A percentile compares a stretch with the other conserved stretches of the same genome.
Evolutionary conservation across 2,329 filamentous ascomycete species (phyloP).

Genomic region (Fonsecaea pugnacius): DNA sequence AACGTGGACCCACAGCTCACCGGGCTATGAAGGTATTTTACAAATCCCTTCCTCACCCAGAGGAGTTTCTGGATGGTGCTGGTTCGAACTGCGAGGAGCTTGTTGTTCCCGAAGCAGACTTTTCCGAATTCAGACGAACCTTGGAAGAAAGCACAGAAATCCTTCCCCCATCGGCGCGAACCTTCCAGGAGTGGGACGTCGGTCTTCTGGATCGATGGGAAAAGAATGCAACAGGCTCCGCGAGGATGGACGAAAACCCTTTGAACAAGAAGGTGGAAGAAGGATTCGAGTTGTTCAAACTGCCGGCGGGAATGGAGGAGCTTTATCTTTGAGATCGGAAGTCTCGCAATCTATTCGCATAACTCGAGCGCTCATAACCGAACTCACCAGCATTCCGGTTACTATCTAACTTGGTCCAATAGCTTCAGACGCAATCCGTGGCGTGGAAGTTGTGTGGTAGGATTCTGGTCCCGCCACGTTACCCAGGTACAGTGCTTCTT

Average conservation of each 20-base stretch:
- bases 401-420: background rate
- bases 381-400: background rate
- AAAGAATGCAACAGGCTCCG: constrained; percentile 31
- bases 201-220: constrained; percentile 56
- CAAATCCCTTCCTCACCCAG: constrained; percentile 44
- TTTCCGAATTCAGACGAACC: constrained; percentile 38
- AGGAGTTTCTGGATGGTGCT: constrained; percentile 44
- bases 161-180: constrained; percentile 55
- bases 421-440: background rate
- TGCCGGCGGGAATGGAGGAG: constrained; percentile 31
- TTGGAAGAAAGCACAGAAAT: constrained; percentile 50
- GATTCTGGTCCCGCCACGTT: background rate
- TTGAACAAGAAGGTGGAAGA: constrained; percentile 34
- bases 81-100: constrained; percentile 55
- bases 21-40: constrained; percentile 65
- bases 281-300: constrained; percentile 32
- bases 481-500: background rate
- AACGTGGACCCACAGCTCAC: constrained; percentile 41
- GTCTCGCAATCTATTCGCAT: background rate
- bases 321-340: constrained; percentile 24
- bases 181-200: constrained; percentile 61
- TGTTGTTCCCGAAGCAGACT: constrained; percentile 41
- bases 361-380: background rate
- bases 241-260: constrained; percentile 36
- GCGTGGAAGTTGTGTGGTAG: background rate